phyloP scores from a whole-genome alignment of 495 filamentous ascomycete genomes.

The Penicillium mononematosum region DNA sequence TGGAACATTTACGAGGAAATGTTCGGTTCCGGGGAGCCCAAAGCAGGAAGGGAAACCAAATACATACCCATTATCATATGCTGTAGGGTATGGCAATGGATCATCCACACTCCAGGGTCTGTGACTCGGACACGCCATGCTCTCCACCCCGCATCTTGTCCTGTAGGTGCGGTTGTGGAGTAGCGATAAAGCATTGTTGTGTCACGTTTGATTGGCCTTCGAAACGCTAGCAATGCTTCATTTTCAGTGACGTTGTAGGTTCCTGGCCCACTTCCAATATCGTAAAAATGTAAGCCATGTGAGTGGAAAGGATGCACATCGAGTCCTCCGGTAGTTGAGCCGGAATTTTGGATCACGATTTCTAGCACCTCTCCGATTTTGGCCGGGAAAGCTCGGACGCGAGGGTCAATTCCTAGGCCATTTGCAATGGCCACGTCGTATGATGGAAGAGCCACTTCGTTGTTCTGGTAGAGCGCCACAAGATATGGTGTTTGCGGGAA shows the following conservation, averaged over 20 bases:
- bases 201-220: conserved; percentile 50
- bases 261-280: conserved; percentile 58
- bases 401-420: conserved; percentile 52
- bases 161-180: conserved; percentile 30
- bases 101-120: conserved; percentile 59
- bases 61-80: conserved; percentile 59
- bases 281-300: conserved; percentile 58
- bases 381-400: conserved; percentile 50
- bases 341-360: conserved; percentile 56
- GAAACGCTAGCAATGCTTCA: conserved; percentile 44
- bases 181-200: conserved; percentile 52
- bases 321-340: conserved; percentile 40
- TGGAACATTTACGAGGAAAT: too few species aligned
- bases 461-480: conserved; percentile 53
- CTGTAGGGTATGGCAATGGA: conserved; percentile 61
- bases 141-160: conserved; percentile 52
- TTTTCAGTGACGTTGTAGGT: conserved; percentile 53
- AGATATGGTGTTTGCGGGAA: conserved; percentile 49
- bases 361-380: conserved; percentile 61
- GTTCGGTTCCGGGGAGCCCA: too few species aligned
- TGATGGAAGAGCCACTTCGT: conserved; percentile 42
- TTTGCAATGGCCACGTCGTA: conserved; percentile 20
- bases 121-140: conserved; percentile 55
- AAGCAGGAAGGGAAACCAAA: too few species aligned
- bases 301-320: conserved; percentile 62